phyloP scores from a whole-genome alignment of 192 early-diverging fungal genomes.

The Coemansia reversa region DNA sequence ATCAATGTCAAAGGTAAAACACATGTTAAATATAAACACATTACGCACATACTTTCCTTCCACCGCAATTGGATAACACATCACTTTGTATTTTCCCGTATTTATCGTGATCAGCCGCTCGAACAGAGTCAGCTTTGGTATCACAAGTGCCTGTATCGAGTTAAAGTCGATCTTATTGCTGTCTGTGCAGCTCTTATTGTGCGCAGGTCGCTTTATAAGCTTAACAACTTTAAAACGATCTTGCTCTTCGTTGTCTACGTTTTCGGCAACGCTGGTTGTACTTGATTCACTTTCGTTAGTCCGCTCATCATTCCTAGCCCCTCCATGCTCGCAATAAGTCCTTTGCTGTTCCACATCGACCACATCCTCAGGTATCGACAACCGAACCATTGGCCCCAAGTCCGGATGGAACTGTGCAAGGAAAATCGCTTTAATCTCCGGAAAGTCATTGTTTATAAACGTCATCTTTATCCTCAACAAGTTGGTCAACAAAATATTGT shows the following conservation, averaged over 20 bases:
- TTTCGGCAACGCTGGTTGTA: background rate
- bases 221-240: slow-evolving; percentile 12
- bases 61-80: slow-evolving; percentile 51
- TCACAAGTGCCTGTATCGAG: slow-evolving; percentile 49
- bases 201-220: slow-evolving; percentile 32
- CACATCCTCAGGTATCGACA: slow-evolving; percentile 44
- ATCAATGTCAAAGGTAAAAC: slow-evolving; percentile 88
- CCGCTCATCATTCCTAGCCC: slow-evolving; percentile 2
- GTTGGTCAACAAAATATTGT: background rate
- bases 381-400: slow-evolving; percentile 40
- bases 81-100: slow-evolving; percentile 41
- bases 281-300: background rate
- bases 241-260: background rate
- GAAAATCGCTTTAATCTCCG: slow-evolving; percentile 45
- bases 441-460: slow-evolving; percentile 22
- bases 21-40: slow-evolving; percentile 87
- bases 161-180: slow-evolving; percentile 51
- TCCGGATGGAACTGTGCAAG: slow-evolving; percentile 47
- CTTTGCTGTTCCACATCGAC: slow-evolving; percentile 30
- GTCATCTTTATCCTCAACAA: slow-evolving; percentile 3
- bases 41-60: slow-evolving; percentile 69
- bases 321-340: slow-evolving; percentile 9
- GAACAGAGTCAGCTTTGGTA: slow-evolving; percentile 47
- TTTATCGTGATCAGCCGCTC: slow-evolving; percentile 50
- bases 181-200: background rate